Base-by-base conservation (phyloP, 1,284 basidiomycete genomes). In the Ustilago curta region DNA sequence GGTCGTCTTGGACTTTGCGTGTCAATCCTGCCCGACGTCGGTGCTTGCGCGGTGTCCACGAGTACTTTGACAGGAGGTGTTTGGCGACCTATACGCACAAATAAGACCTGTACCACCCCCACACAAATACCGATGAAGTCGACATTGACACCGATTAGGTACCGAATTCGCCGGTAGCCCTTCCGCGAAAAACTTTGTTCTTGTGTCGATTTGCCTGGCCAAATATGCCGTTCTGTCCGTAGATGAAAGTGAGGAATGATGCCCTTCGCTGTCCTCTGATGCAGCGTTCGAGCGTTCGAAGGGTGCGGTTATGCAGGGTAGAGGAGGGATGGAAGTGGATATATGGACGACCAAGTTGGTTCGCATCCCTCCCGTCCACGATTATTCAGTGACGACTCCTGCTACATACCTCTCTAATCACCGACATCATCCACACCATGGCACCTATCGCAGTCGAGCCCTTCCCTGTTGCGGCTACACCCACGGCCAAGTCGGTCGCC, bases 391-490 rank as follows among this genome's bases (percentile, higher is more conserved):
- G 31, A 31, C 42, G 27, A 16, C 18, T 21, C 18, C 44, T 19
- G 27, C 14, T 9, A 49, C 19, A 19, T 19, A 19, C 14, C 49
- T 31, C 12, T 31, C 40, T 49, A 43, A 3, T 45, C 31, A 40
- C 27, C 19, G 27, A 32, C 37, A 47, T 37, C 27, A 25, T n/a
- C 59, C 25, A 25, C 23, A 56, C 9, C 32, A 70, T 70, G 68
- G 68, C 68, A 49, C 61, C 68, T 11, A 64, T 70, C 35, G 61
- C 68, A 60, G 45, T 64, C 14, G 61, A 70, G 9, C 68, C 68
- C 2, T 39, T 70, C 9, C 8, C 57, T 21, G 9, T 60, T 37
- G 53, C 56, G 14, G 31, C 53, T 19, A 48, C 35, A 6, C 57
- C 61, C 12, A 27, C 52, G 5, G 48, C 23, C 52, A 70, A 70